Evolutionary conservation across 805 yeast genomes (phyloP), one percentile per base, ranked within the genome.

Genomic region (Lipomyces lipofer): DNA sequence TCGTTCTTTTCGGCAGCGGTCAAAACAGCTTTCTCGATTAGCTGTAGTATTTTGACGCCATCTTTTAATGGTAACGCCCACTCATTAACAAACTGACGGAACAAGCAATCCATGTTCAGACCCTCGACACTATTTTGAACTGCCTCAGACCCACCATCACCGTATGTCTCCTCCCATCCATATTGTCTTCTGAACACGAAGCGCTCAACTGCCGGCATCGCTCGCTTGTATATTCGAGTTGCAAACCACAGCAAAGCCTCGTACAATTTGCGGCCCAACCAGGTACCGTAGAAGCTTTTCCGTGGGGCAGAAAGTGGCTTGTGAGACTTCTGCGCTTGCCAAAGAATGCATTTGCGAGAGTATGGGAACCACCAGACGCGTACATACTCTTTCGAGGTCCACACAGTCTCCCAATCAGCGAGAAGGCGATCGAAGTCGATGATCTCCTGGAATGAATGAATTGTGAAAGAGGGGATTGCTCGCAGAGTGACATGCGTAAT

Each of bases 311-410:
- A 78, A 43, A 81, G 71, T 0, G 84, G 78, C 33, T 85, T 87
- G 24, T 73, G 73, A 1, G 96, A 81, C 67, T 88, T 88, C 22
- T 80, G 73, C 35, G 96, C 98, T 67, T 95, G 81, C 97, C 98
- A 92, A 46, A 90, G 74, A 29, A 90, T 83, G 74, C 96, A 88
- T 66, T 85, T 85, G 48, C 82, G 80, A 15, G 94, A 78, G 70
- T 92, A 94, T 1, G 99, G 98, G 71, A 86, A 94, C 98, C 98
- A 94, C 97, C 98, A 92, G 47, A 90, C 81, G 60, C 98, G 81
- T 43, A 90, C 85, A 66, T 83, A 92, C 72, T 92, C 99, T n/a
- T 89, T 79, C 44, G 88, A 83, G 2, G 87, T 81, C 96, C 97
- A 92, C 43, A 92, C 71, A 12, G 76, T 75, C 62, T 86, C 88